These are phyloP conservation scores for Lyophyllum semitale DNA, from an alignment of 768 basidiomycete species.

Conservation along the genomic window DNA sequence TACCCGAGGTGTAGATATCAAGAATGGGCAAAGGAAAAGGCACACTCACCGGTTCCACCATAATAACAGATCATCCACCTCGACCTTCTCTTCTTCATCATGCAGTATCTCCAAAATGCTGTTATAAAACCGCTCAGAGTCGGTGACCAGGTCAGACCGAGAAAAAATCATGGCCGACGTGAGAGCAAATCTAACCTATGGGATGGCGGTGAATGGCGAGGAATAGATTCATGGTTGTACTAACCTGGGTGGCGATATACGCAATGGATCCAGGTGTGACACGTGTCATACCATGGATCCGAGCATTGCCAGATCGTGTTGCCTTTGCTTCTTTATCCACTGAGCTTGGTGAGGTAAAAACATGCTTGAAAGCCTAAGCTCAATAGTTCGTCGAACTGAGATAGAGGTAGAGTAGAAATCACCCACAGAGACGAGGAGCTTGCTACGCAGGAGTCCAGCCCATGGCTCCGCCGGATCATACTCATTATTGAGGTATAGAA, in stretches of 20 bases:
- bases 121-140: constrained; percentile 22
- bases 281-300: too few species aligned
- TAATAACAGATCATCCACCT: constrained; percentile 12
- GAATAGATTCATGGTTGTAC: background rate
- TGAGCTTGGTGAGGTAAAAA: background rate
- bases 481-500: background rate
- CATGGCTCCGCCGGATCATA: background rate
- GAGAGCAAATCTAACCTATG: constrained; percentile 20
- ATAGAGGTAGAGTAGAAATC: too few species aligned
- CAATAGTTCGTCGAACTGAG: background rate
- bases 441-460: background rate
- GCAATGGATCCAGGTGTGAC: constrained; percentile 1
- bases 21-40: too few species aligned
- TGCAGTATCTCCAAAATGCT: constrained; percentile 16
- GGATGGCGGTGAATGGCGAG: background rate
- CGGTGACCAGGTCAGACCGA: constrained; percentile 17
- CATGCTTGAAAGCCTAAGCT: background rate
- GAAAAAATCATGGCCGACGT: constrained; percentile 18
- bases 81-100: constrained; percentile 18
- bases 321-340: background rate
- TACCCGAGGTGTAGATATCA: too few species aligned
- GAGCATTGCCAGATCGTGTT: background rate
- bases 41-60: constrained; percentile 27
- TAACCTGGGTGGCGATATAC: constrained; percentile 7
- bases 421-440: background rate